A percentile compares a stretch with the other conserved stretches of the same genome.
Conservation (phyloP, 768 basidiomycete genomes). For the Hypholoma sublateritium region DNA sequence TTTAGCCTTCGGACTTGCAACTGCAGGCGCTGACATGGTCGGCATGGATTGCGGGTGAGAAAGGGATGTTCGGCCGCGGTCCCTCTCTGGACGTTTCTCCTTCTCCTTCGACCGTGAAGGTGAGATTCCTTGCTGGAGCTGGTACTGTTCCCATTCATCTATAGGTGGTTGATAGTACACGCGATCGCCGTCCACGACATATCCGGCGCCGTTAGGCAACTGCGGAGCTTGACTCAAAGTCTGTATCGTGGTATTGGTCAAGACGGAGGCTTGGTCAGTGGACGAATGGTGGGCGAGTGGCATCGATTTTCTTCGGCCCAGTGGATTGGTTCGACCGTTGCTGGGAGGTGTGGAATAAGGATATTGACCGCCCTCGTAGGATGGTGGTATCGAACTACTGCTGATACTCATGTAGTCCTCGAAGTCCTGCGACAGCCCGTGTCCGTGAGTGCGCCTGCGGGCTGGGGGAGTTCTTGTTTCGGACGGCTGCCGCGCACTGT, state of each 20-base stretch:
- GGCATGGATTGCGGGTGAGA: slow-evolving; percentile 8
- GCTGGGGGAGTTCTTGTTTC: neutral
- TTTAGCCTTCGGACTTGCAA: slow-evolving; percentile 14
- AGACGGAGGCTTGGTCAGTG: neutral
- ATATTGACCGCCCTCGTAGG: slow-evolving; percentile 13
- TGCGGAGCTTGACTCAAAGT: slow-evolving; percentile 1
- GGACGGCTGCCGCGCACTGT: slow-evolving; percentile 8
- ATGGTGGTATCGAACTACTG: slow-evolving; percentile 11
- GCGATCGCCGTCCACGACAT: slow-evolving; percentile 14
- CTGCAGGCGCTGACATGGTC: slow-evolving; percentile 3
- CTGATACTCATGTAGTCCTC: slow-evolving; percentile 20
- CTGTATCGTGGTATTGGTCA: neutral
- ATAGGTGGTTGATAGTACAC: slow-evolving; percentile 15
- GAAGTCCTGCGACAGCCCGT: slow-evolving; percentile 20
- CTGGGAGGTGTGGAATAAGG: slow-evolving; percentile 2
- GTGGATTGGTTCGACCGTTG: neutral
- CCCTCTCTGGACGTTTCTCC: slow-evolving; percentile 18
- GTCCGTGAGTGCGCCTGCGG: slow-evolving; percentile 15
- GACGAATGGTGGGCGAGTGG: slow-evolving; percentile 27
- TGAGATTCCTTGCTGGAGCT: slow-evolving; percentile 9
- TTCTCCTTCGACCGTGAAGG: slow-evolving; percentile 11
- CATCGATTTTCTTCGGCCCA: slow-evolving; percentile 46
- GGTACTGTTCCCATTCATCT: slow-evolving; percentile 12
- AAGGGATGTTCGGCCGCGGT: slow-evolving; percentile 3
- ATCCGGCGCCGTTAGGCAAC: slow-evolving; percentile 14